Evolutionary conservation across 2,329 filamentous ascomycete genomes (phyloP).

Genomic region (Escovopsis weberi): DNA sequence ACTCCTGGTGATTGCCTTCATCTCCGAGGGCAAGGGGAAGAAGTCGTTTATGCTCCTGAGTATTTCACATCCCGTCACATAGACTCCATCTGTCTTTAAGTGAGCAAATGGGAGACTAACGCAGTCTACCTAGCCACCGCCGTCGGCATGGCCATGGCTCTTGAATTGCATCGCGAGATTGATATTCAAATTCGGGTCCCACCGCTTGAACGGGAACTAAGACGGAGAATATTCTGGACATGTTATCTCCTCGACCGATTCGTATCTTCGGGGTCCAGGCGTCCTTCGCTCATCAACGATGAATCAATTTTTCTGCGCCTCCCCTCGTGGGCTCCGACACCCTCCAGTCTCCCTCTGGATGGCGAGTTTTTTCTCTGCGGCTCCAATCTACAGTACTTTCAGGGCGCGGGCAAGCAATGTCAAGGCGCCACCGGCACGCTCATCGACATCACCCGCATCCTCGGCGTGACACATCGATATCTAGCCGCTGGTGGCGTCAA

Average conservation of each 20-base stretch:
- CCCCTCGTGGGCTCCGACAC: conserved; percentile 56
- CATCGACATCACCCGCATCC: conserved; percentile 69
- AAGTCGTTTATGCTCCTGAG: conserved; percentile 78
- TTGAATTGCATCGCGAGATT: conserved; percentile 67
- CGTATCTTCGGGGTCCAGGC: conserved; percentile 63
- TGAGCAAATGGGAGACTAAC: background rate
- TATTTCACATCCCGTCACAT: conserved; percentile 23
- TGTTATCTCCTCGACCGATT: conserved; percentile 83
- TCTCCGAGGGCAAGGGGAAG: conserved; percentile 64
- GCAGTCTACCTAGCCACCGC: conserved; percentile 5
- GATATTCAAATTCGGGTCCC: conserved; percentile 47
- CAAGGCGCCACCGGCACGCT: conserved; percentile 69
- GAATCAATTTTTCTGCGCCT: conserved; percentile 61
- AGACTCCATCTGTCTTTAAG: too few species aligned
- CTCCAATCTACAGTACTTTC: conserved; percentile 61
- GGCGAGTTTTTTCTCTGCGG: conserved; percentile 70
- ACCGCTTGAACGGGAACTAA: conserved; percentile 57
- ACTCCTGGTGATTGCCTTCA: conserved; percentile 61
- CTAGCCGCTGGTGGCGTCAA: conserved; percentile 75
- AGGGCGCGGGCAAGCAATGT: conserved; percentile 52
- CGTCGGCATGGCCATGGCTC: conserved; percentile 68
- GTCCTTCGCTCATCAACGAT: conserved; percentile 67
- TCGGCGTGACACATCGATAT: conserved; percentile 74
- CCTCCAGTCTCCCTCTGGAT: conserved; percentile 48
- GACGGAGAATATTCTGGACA: conserved; percentile 74